Evolutionary conservation across 371 early-diverging fungal genomes (phyloP).

Genomic region (Mycotypha africana): DNA sequence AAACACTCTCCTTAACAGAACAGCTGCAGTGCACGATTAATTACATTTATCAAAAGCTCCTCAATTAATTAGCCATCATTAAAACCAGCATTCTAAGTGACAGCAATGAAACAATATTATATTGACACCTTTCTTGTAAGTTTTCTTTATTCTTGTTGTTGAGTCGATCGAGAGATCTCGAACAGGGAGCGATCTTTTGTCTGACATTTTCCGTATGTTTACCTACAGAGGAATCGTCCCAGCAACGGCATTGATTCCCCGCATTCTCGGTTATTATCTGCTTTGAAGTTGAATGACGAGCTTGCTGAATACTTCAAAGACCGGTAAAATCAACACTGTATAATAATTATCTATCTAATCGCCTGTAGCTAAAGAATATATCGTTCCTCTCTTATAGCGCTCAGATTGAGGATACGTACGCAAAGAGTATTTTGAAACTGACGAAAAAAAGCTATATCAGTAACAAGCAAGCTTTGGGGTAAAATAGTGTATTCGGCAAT

Average conservation of each 20-base stretch:
- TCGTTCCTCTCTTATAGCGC: conserved; percentile 7
- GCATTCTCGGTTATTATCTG: conserved; percentile 43
- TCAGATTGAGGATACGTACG: conserved; percentile 18
- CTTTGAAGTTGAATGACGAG: conserved; percentile 47
- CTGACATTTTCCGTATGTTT: too few relatives aligned
- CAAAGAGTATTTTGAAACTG: conserved; percentile 9
- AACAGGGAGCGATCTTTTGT: too few relatives aligned
- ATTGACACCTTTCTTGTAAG: conserved; percentile 6
- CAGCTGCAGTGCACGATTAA: too few relatives aligned
- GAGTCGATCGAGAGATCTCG: too few relatives aligned
- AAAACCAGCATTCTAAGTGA: too few relatives aligned
- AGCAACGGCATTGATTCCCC: conserved; percentile 45
- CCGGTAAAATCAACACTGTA: conserved; percentile 39
- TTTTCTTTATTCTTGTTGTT: too few relatives aligned
- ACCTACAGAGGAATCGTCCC: conserved; percentile 44
- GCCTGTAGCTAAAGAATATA: too few relatives aligned
- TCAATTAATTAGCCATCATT: too few relatives aligned
- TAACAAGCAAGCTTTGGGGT: conserved; percentile 13
- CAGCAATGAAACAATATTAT: background rate
- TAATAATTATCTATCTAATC: background rate
- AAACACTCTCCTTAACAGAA: too few relatives aligned
- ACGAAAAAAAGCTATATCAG: conserved; percentile 10
- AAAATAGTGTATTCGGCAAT: background rate
- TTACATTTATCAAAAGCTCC: too few relatives aligned
- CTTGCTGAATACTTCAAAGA: conserved; percentile 57